A percentile compares a stretch with the other conserved stretches of the same genome.
These are phyloP conservation scores for Vanderwaltozyma tropicalis DNA, from an alignment of 805 yeast species.

Conservation along the genomic window DNA sequence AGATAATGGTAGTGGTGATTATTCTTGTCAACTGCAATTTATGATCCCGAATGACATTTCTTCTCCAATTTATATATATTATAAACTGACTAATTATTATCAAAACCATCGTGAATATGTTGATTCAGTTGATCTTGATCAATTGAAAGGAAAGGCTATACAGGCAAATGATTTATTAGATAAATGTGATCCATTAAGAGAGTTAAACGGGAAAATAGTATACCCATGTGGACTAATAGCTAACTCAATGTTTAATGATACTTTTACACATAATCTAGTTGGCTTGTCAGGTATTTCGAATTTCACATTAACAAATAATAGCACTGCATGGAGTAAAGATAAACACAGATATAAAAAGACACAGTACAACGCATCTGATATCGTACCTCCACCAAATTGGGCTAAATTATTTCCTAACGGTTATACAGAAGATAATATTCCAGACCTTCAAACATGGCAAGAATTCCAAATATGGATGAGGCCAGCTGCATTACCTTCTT, in stretches of 20 bases:
- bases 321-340: conserved; percentile 65
- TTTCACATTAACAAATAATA: conserved; percentile 36
- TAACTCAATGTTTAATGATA: conserved; percentile 69
- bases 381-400: conserved; percentile 85
- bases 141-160: conserved; percentile 68
- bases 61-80: conserved; percentile 67
- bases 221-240: conserved; percentile 83
- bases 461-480: conserved; percentile 81
- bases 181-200: conserved; percentile 30
- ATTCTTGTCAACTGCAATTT: conserved; percentile 57
- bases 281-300: conserved; percentile 26
- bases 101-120: conserved; percentile 95
- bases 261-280: conserved; percentile 42
- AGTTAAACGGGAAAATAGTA: conserved; percentile 31
- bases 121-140: conserved; percentile 69
- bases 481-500: conserved; percentile 86
- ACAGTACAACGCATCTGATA: conserved; percentile 43
- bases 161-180: conserved; percentile 36
- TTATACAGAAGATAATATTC: conserved; percentile 56
- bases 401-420: conserved; percentile 58
- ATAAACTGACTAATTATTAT: conserved; percentile 78
- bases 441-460: conserved; percentile 56
- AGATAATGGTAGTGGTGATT: conserved; percentile 26
- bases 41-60: conserved; percentile 58
- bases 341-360: conserved; percentile 54